Evolutionary conservation across 2,329 filamentous ascomycete genomes (phyloP).

Genomic region (Scorias spongiosa): DNA sequence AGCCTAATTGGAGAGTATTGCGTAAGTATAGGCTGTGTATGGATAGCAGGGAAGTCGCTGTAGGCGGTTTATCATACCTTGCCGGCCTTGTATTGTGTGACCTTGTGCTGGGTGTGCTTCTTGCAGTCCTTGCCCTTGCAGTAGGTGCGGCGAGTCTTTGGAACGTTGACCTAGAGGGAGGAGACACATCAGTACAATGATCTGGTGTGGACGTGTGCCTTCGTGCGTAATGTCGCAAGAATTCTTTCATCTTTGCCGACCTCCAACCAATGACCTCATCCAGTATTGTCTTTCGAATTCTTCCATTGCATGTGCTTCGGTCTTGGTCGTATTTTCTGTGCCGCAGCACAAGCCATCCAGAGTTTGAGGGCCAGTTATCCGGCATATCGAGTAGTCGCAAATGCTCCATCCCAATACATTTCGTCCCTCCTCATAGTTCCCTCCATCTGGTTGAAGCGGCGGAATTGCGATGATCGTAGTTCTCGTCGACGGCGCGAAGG

Average conservation of each 20-base stretch:
- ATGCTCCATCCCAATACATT: no score
- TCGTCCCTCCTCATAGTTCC: no score
- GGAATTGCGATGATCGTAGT: no score
- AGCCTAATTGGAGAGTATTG: conserved; percentile 36
- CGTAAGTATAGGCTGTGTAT: conserved; percentile 2
- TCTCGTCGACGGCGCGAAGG: no score
- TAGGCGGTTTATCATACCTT: conserved; percentile 42
- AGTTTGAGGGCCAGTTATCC: no score
- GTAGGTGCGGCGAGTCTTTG: conserved; percentile 94
- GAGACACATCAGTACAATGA: conserved; percentile 5
- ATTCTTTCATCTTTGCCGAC: no score
- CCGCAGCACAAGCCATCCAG: no score
- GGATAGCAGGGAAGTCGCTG: background rate
- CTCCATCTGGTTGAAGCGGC: no score
- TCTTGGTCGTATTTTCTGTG: no score
- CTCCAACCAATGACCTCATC: background rate
- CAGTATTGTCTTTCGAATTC: background rate
- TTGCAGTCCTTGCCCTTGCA: conserved; percentile 93
- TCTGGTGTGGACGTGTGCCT: background rate
- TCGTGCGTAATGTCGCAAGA: no score
- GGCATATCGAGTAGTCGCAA: no score
- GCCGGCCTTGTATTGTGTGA: conserved; percentile 93
- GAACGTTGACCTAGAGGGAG: conserved; percentile 74
- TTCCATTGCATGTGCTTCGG: no score
- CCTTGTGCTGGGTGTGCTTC: conserved; percentile 65